Evolutionary conservation across 2,329 filamentous ascomycete species (phyloP), one percentile per base, ranked within the genome.

Genomic region (Myriosclerotinia scirpicola): DNA sequence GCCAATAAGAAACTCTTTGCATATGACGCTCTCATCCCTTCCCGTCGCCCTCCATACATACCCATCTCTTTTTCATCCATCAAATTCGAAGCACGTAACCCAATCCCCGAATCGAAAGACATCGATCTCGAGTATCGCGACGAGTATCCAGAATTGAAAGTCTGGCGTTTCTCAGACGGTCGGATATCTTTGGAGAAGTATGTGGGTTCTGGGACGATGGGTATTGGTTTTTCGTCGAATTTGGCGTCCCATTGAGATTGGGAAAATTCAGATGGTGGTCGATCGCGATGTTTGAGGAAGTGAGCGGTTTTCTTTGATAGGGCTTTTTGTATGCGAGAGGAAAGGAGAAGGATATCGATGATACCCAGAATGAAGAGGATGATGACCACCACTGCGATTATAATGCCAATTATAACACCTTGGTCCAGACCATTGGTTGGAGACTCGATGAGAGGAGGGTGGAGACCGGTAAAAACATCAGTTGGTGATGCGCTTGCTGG

Each of bases 271-370:
- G 48, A 30, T 20, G 22, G 22, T 5, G 20, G 20, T 15, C 34
- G 15, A 12, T 52, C 5, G 8, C 54, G 17, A 7, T 15, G 11
- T 30, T n/a, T 54, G 26, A 40, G 34, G 8, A 34, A 54, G 36
- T 42, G 26, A 6, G 9, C 7, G 1, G 30, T 38, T 20, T 55
- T 64, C 34, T 46, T 48, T 7, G 5, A n/a, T 20, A 64, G 14
- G 9, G 62, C n/a, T 8, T 8, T 50, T 5, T 36, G 53, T 15
- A 40, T 30, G 15, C 62, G 17, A 1, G 53, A 50, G 3, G 62
- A 56, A 26, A 64, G 53, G 5, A 64, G n/a, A 38, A 56, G 20
- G 53, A 58, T n/a, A 11, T 64, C 62, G n/a, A 48, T 30, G 15
- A 64, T 7, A 26, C 20, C 61, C 9, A 26, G 15, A 8, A 54